These are phyloP conservation scores for Coniochaeta ligniaria DNA, from an alignment of 2,329 filamentous ascomycete genomes.

Conservation along the genomic window DNA sequence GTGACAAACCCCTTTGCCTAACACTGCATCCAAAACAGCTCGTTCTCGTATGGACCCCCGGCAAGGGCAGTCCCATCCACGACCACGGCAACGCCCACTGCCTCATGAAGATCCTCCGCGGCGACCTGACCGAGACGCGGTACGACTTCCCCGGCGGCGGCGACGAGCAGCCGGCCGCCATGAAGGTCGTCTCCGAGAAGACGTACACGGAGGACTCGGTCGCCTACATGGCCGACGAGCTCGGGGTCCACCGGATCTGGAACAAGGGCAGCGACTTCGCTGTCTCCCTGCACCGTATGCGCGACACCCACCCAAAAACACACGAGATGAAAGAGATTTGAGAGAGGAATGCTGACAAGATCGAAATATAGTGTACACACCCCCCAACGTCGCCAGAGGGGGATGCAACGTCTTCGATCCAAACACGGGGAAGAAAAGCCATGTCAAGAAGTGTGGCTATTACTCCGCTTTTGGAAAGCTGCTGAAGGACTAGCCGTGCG, in stretches of 20 bases:
- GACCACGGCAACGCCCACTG: constrained; percentile 88
- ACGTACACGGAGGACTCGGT: constrained; percentile 65
- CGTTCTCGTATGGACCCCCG: constrained; percentile 83
- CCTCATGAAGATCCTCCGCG: constrained; percentile 82
- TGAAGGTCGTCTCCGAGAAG: constrained; percentile 59
- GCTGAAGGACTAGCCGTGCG: constrained; percentile 24
- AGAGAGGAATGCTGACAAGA: constrained; percentile 4
- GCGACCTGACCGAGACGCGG: constrained; percentile 71
- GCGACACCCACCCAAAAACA: not conserved
- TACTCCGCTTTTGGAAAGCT: constrained; percentile 57
- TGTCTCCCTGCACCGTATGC: constrained; percentile 68
- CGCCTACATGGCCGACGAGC: constrained; percentile 85
- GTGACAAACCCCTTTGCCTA: not conserved
- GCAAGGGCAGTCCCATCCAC: constrained; percentile 77
- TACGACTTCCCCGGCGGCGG: constrained; percentile 59
- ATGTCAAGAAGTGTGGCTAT: constrained; percentile 64
- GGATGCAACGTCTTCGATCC: constrained; percentile 80
- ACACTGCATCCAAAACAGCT: constrained; percentile 42
- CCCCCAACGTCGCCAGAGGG: constrained; percentile 76
- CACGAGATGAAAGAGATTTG: constrained; percentile 1
- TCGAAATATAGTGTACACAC: constrained; percentile 60
- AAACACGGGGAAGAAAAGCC: constrained; percentile 64
- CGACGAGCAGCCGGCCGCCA: constrained; percentile 35
- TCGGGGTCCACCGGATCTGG: constrained; percentile 76
- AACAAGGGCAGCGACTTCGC: constrained; percentile 72